phyloP scores from a whole-genome alignment of 805 yeast species.

The Candida pseudoglaebosa region DNA sequence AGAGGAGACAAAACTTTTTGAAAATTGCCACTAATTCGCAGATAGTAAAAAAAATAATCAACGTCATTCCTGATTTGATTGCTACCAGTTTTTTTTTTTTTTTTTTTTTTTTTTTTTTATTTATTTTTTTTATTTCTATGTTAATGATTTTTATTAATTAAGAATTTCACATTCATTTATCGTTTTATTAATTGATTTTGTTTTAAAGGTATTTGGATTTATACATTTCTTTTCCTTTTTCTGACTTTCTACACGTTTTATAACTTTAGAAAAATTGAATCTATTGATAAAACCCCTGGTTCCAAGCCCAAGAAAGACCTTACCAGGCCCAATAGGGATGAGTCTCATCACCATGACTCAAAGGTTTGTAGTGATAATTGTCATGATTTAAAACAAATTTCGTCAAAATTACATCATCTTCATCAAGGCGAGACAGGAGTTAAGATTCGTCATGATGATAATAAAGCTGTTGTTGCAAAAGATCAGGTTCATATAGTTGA shows the following conservation, averaged over 20 bases:
- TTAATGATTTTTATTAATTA: neutral
- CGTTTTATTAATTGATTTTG: conserved; percentile 25
- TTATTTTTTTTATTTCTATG: too few species aligned
- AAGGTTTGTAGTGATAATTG: too few species aligned
- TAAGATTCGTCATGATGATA: conserved; percentile 4
- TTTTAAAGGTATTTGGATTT: conserved; percentile 33
- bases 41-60: too few species aligned
- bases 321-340: too few species aligned
- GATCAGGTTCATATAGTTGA: conserved; percentile 9
- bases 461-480: neutral
- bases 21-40: too few species aligned
- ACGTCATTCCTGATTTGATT: too few species aligned
- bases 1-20: neutral
- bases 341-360: too few species aligned
- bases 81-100: too few species aligned
- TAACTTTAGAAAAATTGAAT: conserved; percentile 5
- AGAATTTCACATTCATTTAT: conserved; percentile 26
- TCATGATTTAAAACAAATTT: too few species aligned
- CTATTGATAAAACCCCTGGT: neutral
- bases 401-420: conserved; percentile 1
- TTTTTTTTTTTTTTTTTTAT: too few species aligned
- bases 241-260: conserved; percentile 20
- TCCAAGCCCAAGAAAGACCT: conserved; percentile 2
- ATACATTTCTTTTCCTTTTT: conserved; percentile 26
- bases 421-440: conserved; percentile 5